Percentiles rank a stretch among this genome's conserved stretches.
phyloP scores from a whole-genome alignment of 352 stramenopile genomes.

The Globisporangium irregulare region DNA sequence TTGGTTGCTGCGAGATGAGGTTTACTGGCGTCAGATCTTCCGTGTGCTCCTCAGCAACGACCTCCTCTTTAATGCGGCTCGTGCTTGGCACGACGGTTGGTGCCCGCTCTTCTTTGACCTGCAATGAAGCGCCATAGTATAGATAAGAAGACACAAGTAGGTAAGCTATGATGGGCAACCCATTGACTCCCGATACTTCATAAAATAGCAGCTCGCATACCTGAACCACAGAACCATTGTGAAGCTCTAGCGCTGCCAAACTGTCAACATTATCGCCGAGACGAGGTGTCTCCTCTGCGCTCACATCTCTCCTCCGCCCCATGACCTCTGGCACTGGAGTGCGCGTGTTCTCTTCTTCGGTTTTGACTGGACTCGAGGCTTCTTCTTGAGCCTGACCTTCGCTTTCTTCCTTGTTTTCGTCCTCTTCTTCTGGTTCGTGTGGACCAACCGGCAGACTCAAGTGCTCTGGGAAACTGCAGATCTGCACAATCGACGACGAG shows the following conservation, averaged over 20 bases:
- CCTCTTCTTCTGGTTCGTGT: constrained; percentile 17
- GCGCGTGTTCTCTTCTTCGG: constrained; percentile 4
- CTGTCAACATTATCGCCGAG: not conserved
- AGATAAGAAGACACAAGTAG: not conserved
- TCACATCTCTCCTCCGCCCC: not conserved
- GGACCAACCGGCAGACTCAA: constrained; percentile 38
- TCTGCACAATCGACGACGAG: constrained; percentile 38
- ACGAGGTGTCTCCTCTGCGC: not conserved
- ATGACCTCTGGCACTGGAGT: not conserved
- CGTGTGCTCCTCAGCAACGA: not conserved
- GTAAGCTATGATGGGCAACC: not conserved
- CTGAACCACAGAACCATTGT: not conserved
- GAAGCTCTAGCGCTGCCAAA: not conserved
- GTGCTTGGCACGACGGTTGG: not conserved
- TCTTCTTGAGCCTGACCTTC: constrained; percentile 1
- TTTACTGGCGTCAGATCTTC: constrained; percentile 1
- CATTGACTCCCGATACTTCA: not conserved
- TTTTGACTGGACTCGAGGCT: constrained; percentile 7
- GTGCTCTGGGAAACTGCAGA: constrained; percentile 70
- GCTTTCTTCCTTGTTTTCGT: constrained; percentile 16
- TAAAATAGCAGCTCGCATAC: not conserved
- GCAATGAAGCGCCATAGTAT: no score
- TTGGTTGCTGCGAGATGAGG: not conserved
- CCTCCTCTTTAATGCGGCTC: constrained; percentile 8
- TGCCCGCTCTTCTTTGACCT: constrained; percentile 9